phyloP scores from a whole-genome alignment of 2,329 filamentous ascomycete species.

The Grosmannia serpens region DNA sequence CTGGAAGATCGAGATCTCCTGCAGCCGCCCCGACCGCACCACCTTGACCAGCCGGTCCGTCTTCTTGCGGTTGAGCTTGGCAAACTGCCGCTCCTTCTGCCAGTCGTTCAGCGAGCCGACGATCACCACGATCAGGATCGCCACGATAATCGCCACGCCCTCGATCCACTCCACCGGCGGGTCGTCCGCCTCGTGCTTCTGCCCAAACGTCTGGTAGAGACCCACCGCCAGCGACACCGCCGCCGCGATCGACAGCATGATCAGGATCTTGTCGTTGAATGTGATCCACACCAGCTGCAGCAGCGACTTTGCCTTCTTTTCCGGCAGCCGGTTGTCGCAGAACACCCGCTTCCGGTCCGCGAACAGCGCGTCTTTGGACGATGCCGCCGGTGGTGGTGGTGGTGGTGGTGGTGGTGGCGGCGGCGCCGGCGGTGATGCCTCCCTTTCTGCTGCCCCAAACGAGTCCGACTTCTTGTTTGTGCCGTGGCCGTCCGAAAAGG shows the following conservation, averaged over 20 bases:
- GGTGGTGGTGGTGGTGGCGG: not conserved
- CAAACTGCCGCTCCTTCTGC: constrained; percentile 71
- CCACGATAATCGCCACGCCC: constrained; percentile 71
- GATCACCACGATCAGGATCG: constrained; percentile 64
- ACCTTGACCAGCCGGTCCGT: constrained; percentile 63
- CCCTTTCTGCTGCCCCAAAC: constrained; percentile 6
- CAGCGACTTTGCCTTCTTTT: constrained; percentile 63
- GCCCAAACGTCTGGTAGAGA: constrained; percentile 62
- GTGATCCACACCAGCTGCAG: constrained; percentile 70
- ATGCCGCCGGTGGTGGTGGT: not conserved
- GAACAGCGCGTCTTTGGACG: constrained; percentile 23
- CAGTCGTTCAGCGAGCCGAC: constrained; percentile 71
- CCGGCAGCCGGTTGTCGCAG: constrained; percentile 60
- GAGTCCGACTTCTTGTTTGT: constrained; percentile 19
- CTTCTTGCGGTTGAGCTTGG: constrained; percentile 69
- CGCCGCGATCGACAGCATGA: constrained; percentile 59
- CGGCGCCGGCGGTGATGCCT: not conserved
- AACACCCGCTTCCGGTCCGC: constrained; percentile 59
- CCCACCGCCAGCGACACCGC: constrained; percentile 63
- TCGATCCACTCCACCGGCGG: constrained; percentile 67
- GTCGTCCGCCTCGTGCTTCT: constrained; percentile 35
- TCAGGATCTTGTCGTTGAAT: constrained; percentile 73
- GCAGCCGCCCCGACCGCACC: constrained; percentile 56
- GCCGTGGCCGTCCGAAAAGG: constrained; percentile 11
- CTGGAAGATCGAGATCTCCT: constrained; percentile 59